These are phyloP conservation scores for Stephanodiscus minutulus DNA, from an alignment of 108 stramenopile genomes.

Conservation along the genomic window DNA sequence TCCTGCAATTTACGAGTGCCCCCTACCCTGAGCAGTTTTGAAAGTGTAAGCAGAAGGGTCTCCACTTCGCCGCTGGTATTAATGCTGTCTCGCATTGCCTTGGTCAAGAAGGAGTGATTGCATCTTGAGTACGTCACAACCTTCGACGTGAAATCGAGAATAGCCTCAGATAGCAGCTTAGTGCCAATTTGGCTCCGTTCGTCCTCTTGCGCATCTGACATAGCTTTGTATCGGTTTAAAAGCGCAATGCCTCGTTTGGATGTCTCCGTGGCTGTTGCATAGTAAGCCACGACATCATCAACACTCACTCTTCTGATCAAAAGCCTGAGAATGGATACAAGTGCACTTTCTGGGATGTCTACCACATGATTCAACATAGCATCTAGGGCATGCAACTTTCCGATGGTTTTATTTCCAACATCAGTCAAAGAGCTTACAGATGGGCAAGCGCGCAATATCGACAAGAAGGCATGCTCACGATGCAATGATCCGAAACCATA, in stretches of 20 bases:
- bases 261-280: slow-evolving; percentile 16
- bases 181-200: slow-evolving; percentile 6
- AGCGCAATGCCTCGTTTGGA: slow-evolving; percentile 7
- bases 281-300: slow-evolving; percentile 40
- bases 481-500: slow-evolving; percentile 26
- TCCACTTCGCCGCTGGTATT: slow-evolving; percentile 35
- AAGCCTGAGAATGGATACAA: slow-evolving; percentile 46
- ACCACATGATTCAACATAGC: slow-evolving; percentile 34
- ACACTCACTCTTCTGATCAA: slow-evolving; percentile 31
- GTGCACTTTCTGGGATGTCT: slow-evolving; percentile 43
- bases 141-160: slow-evolving; percentile 46
- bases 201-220: slow-evolving; percentile 10
- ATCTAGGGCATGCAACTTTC: slow-evolving; percentile 37
- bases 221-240: slow-evolving; percentile 7
- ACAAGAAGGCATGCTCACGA: slow-evolving; percentile 27
- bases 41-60: slow-evolving; percentile 36
- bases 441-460: slow-evolving; percentile 20
- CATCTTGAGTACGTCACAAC: slow-evolving; percentile 51
- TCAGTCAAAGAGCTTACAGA: neutral
- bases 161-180: slow-evolving; percentile 34
- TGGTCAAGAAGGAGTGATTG: slow-evolving; percentile 47
- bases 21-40: slow-evolving; percentile 44
- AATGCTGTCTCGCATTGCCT: slow-evolving; percentile 35
- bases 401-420: slow-evolving; percentile 7
- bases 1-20: slow-evolving; percentile 1